These are phyloP conservation scores for Mycena sp. DNA, from an alignment of 1,284 basidiomycete species.

Conservation along the genomic window DNA sequence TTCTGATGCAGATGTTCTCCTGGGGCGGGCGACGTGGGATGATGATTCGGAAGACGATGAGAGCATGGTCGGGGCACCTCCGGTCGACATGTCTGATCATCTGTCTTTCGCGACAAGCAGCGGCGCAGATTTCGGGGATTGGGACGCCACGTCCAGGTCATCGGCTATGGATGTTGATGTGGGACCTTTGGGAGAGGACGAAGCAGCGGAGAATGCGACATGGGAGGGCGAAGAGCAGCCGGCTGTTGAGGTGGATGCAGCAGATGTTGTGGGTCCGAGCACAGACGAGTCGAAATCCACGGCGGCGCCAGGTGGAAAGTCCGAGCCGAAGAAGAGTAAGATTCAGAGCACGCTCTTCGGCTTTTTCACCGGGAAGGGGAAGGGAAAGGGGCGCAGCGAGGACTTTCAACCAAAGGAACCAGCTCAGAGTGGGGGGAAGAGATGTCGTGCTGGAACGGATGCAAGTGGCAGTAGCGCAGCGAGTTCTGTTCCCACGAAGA, in stretches of 20 bases:
- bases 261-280: too few species aligned
- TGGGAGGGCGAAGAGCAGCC: neutral
- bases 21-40: neutral
- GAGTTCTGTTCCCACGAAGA: conserved; percentile 6
- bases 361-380: too few species aligned
- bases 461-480: neutral
- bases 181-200: too few species aligned
- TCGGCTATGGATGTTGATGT: neutral
- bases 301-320: too few species aligned
- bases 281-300: too few species aligned
- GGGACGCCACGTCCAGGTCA: neutral
- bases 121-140: neutral
- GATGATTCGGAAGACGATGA: neutral
- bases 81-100: neutral
- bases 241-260: neutral
- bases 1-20: neutral
- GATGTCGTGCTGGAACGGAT: neutral
- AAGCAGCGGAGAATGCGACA: too few species aligned
- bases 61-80: neutral
- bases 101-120: neutral
- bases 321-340: too few species aligned
- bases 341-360: too few species aligned
- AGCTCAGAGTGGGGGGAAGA: neutral
- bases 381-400: too few species aligned
- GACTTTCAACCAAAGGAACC: too few species aligned